A percentile compares a stretch with the other conserved stretches of the same genome.
Evolutionary conservation across 306 rosid genomes (phyloP).

Genomic region (Aeschynomene evenia): DNA sequence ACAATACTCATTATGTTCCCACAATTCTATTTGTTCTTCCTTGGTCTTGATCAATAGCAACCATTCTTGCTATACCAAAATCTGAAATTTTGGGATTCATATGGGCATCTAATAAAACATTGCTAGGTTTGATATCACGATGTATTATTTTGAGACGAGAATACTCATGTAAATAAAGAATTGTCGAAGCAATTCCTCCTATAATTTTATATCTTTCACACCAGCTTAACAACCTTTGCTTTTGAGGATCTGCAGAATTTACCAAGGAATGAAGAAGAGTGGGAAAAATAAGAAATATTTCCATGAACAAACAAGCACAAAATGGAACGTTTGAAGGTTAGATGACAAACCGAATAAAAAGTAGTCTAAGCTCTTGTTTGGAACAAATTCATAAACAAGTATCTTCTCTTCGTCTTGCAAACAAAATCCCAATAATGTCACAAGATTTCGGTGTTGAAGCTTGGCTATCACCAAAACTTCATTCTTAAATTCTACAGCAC

Average conservation of each 20-base stretch:
- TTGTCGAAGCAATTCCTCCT: slow-evolving; percentile 35
- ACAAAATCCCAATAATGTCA: slow-evolving; percentile 20
- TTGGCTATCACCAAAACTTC: slow-evolving; percentile 5
- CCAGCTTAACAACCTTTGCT: slow-evolving; percentile 32
- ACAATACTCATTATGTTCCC: slow-evolving; percentile 57
- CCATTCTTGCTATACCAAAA: slow-evolving; percentile 46
- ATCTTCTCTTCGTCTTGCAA: background rate
- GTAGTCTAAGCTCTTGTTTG: slow-evolving; percentile 8
- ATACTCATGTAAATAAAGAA: slow-evolving; percentile 49
- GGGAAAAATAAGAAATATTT: background rate
- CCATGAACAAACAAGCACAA: background rate
- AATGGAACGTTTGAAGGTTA: background rate
- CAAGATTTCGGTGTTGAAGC: slow-evolving; percentile 14
- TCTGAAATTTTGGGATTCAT: slow-evolving; percentile 51
- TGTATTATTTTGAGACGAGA: slow-evolving; percentile 43
- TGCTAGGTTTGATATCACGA: slow-evolving; percentile 47
- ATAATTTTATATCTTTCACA: slow-evolving; percentile 30
- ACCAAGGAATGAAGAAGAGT: background rate
- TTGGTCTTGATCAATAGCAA: slow-evolving; percentile 18
- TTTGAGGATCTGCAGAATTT: background rate
- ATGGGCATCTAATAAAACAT: slow-evolving; percentile 32
- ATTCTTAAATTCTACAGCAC: background rate
- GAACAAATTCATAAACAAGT: slow-evolving; percentile 18
- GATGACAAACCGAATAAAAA: slow-evolving; percentile 3
- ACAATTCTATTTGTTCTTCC: slow-evolving; percentile 37